Conservation (phyloP, 306 rosid genomes). For the Abrus precatorius region DNA sequence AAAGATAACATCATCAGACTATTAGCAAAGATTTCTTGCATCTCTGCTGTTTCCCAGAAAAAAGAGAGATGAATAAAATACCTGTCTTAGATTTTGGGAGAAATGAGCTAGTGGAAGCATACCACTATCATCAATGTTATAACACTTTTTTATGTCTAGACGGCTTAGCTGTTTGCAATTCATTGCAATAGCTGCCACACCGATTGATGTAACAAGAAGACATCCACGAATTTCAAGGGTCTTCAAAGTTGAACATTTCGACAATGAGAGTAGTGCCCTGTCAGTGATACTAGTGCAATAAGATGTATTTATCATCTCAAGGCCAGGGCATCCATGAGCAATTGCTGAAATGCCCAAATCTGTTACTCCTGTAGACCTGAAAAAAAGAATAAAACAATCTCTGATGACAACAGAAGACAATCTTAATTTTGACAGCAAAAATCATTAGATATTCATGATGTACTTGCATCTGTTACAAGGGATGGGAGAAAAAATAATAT, state of each 20-base stretch:
- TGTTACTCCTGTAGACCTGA: slow-evolving; percentile 83
- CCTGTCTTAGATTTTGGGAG: slow-evolving; percentile 93
- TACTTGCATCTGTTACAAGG: neutral
- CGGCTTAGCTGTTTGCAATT: slow-evolving; percentile 76
- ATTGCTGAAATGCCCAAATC: slow-evolving; percentile 80
- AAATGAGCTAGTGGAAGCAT: slow-evolving; percentile 80
- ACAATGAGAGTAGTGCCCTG: slow-evolving; percentile 62
- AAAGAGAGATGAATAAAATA: slow-evolving; percentile 46
- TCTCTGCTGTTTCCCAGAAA: slow-evolving; percentile 28
- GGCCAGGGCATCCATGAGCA: slow-evolving; percentile 80
- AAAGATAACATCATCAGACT: slow-evolving; percentile 31
- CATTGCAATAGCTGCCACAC: slow-evolving; percentile 72
- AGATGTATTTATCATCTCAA: slow-evolving; percentile 80
- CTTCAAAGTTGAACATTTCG: slow-evolving; percentile 72
- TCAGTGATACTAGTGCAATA: slow-evolving; percentile 84
- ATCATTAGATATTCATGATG: neutral
- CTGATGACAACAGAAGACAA: neutral
- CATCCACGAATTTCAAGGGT: slow-evolving; percentile 91
- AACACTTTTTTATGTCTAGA: slow-evolving; percentile 88
- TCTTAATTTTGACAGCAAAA: neutral
- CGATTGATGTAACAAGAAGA: slow-evolving; percentile 71
- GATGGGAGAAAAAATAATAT: neutral
- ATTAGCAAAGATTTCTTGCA: slow-evolving; percentile 5
- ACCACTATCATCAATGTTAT: slow-evolving; percentile 77
- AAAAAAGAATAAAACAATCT: slow-evolving; percentile 23